Base-by-base conservation (phyloP, 805 yeast species). In the Schwanniomyces occidentalis region DNA sequence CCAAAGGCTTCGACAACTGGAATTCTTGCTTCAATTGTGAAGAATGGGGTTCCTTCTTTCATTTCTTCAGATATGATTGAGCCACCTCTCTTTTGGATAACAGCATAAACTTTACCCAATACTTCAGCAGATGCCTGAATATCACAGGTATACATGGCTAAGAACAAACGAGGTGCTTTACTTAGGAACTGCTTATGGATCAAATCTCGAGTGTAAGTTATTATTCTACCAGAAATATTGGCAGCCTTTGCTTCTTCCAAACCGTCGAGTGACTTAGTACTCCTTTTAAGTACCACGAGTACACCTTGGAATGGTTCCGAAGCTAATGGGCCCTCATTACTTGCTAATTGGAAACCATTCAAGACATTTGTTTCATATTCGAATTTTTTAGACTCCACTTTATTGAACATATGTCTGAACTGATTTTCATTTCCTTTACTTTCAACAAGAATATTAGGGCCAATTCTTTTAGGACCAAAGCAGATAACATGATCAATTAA, bases 1-100 rank as follows among this genome's bases (percentile, higher is more conserved):
- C 99, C 99, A 66, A 93, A 90, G 1, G 97, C 96, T 56, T 91
- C 97, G 6, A 86, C 84, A 16, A 93, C 97, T 0, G 99, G 99
- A 16, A 93, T 70, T 35, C 78, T 67, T 0, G 98, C 95, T 13
- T 74, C 79, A 37, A 93, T 78, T 18, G 85, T 85, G 70, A 93
- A 93, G 50, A 91, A 89, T 14, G 98, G 96, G 0, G 99, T 93
- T 7, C 99, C 99, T 56, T 93, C 99, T 53, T 93, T 90, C 87
- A 93, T 80, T 56, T 93, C 99, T 60, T 93, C 99, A 4, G 89
- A 77, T 2, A 83, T 74, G 37, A 93, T 85, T 33, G 76, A 65
- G 18, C 99, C 99, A 24, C 85, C 82, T 51, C 96, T 74, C 50
- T 79, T 79, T 45, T 95, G 96, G 16, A 93, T 87, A 13, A 91